Evolutionary conservation across 805 yeast species (phyloP).

Genomic region (Maudiozyma barnettii): DNA sequence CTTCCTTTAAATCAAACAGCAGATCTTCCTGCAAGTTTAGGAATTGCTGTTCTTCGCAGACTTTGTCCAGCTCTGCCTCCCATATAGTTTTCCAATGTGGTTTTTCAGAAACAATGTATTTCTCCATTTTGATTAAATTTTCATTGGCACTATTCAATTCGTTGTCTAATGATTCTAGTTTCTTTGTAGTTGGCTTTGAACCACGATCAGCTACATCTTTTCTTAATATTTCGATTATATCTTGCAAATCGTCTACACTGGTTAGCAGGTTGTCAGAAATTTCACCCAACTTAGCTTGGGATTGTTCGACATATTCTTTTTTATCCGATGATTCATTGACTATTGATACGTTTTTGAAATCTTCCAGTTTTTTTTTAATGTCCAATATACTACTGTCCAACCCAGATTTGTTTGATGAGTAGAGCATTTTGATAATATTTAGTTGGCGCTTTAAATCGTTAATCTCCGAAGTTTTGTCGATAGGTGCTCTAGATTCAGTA

Average conservation of each 20-base stretch:
- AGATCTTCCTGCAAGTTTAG: conserved; percentile 84
- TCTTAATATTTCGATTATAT: conserved; percentile 76
- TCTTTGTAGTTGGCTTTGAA: conserved; percentile 67
- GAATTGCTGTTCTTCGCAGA: conserved; percentile 90
- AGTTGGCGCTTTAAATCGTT: conserved; percentile 49
- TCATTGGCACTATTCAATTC: conserved; percentile 53
- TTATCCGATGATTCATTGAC: conserved; percentile 25
- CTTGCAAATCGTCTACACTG: conserved; percentile 84
- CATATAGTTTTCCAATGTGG: conserved; percentile 84
- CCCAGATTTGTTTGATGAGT: not conserved
- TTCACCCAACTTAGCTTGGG: conserved; percentile 62
- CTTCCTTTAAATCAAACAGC: conserved; percentile 68
- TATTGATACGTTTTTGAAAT: conserved; percentile 43
- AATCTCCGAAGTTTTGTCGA: conserved; percentile 10
- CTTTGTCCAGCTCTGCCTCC: conserved; percentile 83
- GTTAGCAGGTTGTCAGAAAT: conserved; percentile 70
- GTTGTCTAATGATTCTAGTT: conserved; percentile 52
- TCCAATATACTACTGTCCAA: conserved; percentile 37
- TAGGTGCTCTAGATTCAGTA: not conserved
- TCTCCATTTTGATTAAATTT: conserved; percentile 45
- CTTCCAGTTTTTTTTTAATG: conserved; percentile 37
- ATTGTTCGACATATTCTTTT: conserved; percentile 60
- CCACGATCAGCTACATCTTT: conserved; percentile 90
- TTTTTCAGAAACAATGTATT: conserved; percentile 58
- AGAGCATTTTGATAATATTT: conserved; percentile 14